Conservation (phyloP, 495 filamentous ascomycete genomes). For the Daldinia decipiens region DNA sequence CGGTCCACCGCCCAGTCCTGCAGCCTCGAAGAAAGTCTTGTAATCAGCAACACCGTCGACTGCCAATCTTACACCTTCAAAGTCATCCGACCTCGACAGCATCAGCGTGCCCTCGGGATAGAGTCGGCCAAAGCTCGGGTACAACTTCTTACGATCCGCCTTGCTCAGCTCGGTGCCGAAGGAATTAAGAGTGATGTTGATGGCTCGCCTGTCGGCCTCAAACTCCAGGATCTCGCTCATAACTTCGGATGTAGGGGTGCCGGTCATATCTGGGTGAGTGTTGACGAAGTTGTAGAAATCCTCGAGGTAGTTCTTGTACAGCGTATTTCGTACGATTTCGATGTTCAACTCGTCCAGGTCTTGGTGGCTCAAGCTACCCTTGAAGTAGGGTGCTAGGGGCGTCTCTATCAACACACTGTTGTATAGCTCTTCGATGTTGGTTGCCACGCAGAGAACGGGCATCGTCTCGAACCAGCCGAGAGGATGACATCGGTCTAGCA, state of each 20-base stretch:
- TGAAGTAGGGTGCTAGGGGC: conserved; percentile 95
- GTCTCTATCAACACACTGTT: conserved; percentile 98
- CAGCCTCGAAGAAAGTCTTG: conserved; percentile 92
- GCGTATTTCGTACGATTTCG: conserved; percentile 97
- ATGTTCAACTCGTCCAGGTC: conserved; percentile 99
- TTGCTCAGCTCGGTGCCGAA: conserved; percentile 98
- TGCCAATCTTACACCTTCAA: conserved; percentile 90
- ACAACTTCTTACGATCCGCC: conserved; percentile 92
- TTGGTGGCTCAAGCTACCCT: conserved; percentile 90
- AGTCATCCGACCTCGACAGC: conserved; percentile 94
- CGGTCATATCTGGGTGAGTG: conserved; percentile 81
- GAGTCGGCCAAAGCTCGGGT: conserved; percentile 87
- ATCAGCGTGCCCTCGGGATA: conserved; percentile 95
- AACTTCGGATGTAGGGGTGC: conserved; percentile 89
- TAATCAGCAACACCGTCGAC: conserved; percentile 93
- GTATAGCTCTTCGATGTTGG: conserved; percentile 98
- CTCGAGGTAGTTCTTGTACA: conserved; percentile 99
- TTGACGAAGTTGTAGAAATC: conserved; percentile 95
- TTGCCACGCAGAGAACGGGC: conserved; percentile 96
- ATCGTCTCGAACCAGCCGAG: conserved; percentile 99
- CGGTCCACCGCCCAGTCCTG: conserved; percentile 80
- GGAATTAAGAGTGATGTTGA: conserved; percentile 99
- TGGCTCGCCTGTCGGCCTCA: conserved; percentile 93
- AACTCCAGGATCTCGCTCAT: conserved; percentile 97
- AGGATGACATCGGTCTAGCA: conserved; percentile 95